Evolutionary conservation across 306 rosid genomes (phyloP).

Genomic region (Ammopiptanthus mongolicus): DNA sequence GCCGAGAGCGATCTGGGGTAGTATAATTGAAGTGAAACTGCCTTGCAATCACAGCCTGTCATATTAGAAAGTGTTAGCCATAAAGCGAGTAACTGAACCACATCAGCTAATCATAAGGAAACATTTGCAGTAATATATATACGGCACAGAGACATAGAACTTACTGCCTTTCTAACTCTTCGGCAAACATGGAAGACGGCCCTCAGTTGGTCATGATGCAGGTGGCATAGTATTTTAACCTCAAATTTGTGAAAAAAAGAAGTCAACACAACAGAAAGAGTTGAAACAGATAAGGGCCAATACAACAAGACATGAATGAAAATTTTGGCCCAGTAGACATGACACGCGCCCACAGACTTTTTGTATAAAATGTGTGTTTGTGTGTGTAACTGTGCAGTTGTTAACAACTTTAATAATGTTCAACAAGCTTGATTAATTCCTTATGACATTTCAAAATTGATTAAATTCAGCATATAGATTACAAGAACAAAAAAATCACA

Average conservation of each 20-base stretch:
- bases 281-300: not conserved
- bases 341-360: not conserved
- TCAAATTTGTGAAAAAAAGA: constrained; percentile 26
- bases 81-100: constrained; percentile 1
- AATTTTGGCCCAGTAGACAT: not conserved
- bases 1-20: constrained; percentile 88
- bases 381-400: not conserved
- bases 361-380: not conserved
- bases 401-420: not conserved
- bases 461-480: not conserved
- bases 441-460: not conserved
- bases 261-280: constrained; percentile 21
- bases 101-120: not conserved
- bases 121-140: not conserved
- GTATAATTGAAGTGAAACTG: constrained; percentile 87
- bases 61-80: not conserved
- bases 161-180: constrained; percentile 78
- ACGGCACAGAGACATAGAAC: constrained; percentile 25
- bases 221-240: constrained; percentile 82
- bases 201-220: constrained; percentile 92
- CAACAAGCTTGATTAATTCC: not conserved
- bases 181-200: constrained; percentile 89
- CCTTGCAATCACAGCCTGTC: constrained; percentile 73
- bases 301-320: not conserved
- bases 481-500: not conserved